Evolutionary conservation across 441 rosid genomes (phyloP), one percentile per base, ranked within the genome.

Genomic region (Adansonia grandidieri): DNA sequence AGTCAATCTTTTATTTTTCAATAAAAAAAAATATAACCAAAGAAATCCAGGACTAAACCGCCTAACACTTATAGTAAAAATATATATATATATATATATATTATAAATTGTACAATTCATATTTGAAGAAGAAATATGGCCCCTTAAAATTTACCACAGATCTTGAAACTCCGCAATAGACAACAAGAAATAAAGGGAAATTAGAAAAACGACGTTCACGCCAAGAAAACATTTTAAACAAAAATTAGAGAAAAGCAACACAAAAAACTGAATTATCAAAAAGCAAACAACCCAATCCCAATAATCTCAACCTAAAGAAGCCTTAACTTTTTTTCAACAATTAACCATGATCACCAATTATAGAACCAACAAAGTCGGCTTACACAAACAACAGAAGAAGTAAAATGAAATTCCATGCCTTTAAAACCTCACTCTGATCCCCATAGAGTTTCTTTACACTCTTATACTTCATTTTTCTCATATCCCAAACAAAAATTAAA

Each of bases 391-490:
- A 75, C 4, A 9, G 19, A 56, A 28, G 10, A 64, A 15, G 24
- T 6, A 10, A 9, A 20, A 51, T 7, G 42, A 17, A 77, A 64
- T 14, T 44, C 20, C 82, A 69, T 70, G 62, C 83, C 83, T 83
- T 74, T 57, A 63, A 65, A 77, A 45, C 60, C 73, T 69, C 66
- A 56, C 20, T 60, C 44, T 64, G 40, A 69, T 3, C 48, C 47
- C 64, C 64, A 20, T 60, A 79, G 22, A 82, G 75, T 73, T 82
- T 76, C 78, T 73, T 72, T 73, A 76, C 54, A 72, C 50, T 67
- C 80, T 66, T 71, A 42, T 76, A 76, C 80, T 73, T 79, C 64
- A 67, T 37, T 67, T 61, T 82, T 74, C 76, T 54, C 80, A 76
- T 79, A 19, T 47, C 75, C 32, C 32, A 63, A 64, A 76, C 24